Base-by-base conservation (phyloP, 164 flowering plant species). In the Berberis thunbergii region DNA sequence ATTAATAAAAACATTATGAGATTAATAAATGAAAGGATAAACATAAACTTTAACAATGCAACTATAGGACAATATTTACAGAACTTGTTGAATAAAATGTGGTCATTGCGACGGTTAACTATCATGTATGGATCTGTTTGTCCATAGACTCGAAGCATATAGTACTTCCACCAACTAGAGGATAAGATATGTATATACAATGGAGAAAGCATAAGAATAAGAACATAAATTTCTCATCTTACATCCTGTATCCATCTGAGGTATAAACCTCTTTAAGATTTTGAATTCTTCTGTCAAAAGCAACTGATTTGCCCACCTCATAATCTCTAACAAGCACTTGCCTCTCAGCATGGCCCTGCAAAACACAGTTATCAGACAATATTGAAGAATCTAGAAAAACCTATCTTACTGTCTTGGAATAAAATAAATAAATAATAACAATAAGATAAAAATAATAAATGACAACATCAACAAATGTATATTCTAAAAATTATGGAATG, bases 271-370 rank as follows among this genome's bases (percentile, higher is more conserved):
- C 99, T 74, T 86, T 91, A 73, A 95, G 70, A 73, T 95, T 89
- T 50, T 81, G 12, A 73, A 85, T 66, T 70, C 85, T 80, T 70
- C 73, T 79, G 13, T 80, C 88, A 81, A 91, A 95, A 52, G 88
- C 88, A 78, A 91, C 89, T 10, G 78, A 72, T 73, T 80, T 91
- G 42, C 97, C 99, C 56, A 56, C 71, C 12, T 82, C 86, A 78
- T 95, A 95, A 73, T 89, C 84, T 61, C 65, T 77, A 46, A 89
- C 99, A 72, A 91, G 99, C 65, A 95, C 97, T 82, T 85, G 97
- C 65, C 96, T 78, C 78, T 94, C 99, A 73, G 79, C 88, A 77
- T 56, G 26, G 61, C 85, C 96, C 97, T 95, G 57, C 57, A 75
- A 68, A 62, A 54, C 3, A 46, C 38, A 40, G 2, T 12, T 7